phyloP scores from a whole-genome alignment of 345 rosid species.

The Stellera chamaejasme region DNA sequence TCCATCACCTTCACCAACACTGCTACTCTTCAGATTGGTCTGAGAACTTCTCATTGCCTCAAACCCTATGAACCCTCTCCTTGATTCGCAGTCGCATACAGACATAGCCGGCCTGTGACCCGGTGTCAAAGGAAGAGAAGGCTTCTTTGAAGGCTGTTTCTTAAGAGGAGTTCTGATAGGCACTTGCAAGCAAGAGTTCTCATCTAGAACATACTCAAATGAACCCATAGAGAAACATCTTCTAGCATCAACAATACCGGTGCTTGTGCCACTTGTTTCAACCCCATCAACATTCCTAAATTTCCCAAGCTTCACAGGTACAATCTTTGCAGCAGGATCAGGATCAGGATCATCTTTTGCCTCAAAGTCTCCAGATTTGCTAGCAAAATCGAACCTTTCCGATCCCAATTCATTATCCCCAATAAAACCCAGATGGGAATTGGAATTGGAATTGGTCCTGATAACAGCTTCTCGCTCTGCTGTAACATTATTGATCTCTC shows the following conservation, averaged over 20 bases:
- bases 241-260: slow-evolving; percentile 44
- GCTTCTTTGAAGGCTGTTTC: slow-evolving; percentile 51
- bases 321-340: slow-evolving; percentile 56
- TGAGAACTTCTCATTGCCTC: slow-evolving; percentile 21
- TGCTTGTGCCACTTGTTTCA: slow-evolving; percentile 38
- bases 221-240: slow-evolving; percentile 97
- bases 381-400: slow-evolving; percentile 23
- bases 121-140: slow-evolving; percentile 38
- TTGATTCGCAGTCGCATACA: slow-evolving; percentile 56
- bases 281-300: slow-evolving; percentile 60
- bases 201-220: slow-evolving; percentile 92
- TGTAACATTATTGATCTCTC: slow-evolving; percentile 33
- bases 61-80: slow-evolving; percentile 42
- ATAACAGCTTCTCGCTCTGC: slow-evolving; percentile 41
- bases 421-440: slow-evolving; percentile 31
- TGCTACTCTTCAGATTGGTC: slow-evolving; percentile 5
- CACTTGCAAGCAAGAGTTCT: slow-evolving; percentile 60
- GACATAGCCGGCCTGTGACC: slow-evolving; percentile 69
- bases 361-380: slow-evolving; percentile 28
- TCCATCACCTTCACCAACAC: slow-evolving; percentile 11
- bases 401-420: slow-evolving; percentile 40
- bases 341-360: slow-evolving; percentile 24
- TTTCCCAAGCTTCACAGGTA: slow-evolving; percentile 85
- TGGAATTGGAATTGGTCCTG: slow-evolving; percentile 30
- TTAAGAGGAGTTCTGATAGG: slow-evolving; percentile 53